Evolutionary conservation across 2,329 filamentous ascomycete species (phyloP).

Genomic region (Fusarium subglutinans): DNA sequence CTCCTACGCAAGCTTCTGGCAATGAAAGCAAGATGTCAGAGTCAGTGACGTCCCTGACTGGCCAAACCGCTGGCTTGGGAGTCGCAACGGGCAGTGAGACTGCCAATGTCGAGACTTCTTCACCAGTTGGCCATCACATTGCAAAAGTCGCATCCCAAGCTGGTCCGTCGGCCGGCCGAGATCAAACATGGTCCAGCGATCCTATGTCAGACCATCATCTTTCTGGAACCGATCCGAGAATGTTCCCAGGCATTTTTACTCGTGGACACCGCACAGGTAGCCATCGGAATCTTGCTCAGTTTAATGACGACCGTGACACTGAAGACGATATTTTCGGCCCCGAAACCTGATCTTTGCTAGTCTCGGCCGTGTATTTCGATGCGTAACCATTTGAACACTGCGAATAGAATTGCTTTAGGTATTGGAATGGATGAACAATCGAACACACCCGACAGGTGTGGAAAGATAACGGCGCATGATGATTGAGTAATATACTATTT

Average conservation of each 20-base stretch:
- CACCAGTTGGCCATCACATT: conserved; percentile 15
- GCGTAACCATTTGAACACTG: not conserved
- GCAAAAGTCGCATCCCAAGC: conserved; percentile 32
- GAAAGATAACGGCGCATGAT: not conserved
- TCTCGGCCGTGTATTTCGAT: not conserved
- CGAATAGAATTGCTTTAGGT: not conserved
- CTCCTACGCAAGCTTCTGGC: conserved; percentile 6
- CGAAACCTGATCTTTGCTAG: conserved; percentile 22
- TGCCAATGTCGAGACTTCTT: conserved; percentile 16
- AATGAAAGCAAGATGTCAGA: conserved; percentile 29
- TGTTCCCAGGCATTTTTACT: conserved; percentile 76
- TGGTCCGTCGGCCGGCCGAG: conserved; percentile 39
- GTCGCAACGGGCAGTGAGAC: conserved; percentile 2
- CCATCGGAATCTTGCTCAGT: conserved; percentile 43
- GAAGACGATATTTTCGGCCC: conserved; percentile 30
- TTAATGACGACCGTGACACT: conserved; percentile 33
- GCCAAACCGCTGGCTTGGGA: conserved; percentile 2
- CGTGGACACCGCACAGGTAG: conserved; percentile 58
- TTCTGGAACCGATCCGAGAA: conserved; percentile 70
- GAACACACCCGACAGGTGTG: not conserved
- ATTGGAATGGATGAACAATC: not conserved
- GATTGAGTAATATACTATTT: not conserved
- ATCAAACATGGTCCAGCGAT: conserved; percentile 51
- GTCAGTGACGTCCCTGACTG: conserved; percentile 20
- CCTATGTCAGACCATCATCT: conserved; percentile 57